phyloP scores from a whole-genome alignment of 306 rosid species.

The Cotoneaster glaucophyllus region DNA sequence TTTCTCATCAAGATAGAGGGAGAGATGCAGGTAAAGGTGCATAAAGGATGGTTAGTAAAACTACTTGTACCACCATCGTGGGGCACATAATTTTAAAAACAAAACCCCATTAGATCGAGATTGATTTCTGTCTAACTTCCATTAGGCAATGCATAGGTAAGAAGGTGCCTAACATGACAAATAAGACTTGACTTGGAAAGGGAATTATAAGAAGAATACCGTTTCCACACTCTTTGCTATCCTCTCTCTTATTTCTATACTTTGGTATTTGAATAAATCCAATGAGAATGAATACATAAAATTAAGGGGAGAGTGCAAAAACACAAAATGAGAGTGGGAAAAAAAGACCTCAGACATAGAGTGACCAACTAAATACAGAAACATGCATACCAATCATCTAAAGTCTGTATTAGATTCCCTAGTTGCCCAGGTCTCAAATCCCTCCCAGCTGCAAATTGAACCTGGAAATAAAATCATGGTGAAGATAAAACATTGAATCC shows the following conservation, averaged over 20 bases:
- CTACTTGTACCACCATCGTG: background rate
- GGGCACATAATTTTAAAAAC: background rate
- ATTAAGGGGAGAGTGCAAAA: background rate
- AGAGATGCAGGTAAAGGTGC: background rate
- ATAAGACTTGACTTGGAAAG: background rate
- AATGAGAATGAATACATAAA: background rate
- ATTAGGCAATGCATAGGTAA: background rate
- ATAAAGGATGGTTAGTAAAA: background rate
- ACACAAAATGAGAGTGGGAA: background rate
- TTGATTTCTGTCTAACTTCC: background rate
- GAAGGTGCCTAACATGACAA: background rate
- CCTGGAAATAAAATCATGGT: constrained; percentile 5
- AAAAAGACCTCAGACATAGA: background rate
- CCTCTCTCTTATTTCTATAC: background rate
- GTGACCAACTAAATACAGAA: background rate
- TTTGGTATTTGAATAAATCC: background rate
- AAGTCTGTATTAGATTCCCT: constrained; percentile 9
- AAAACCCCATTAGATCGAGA: background rate
- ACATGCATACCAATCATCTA: constrained; percentile 9
- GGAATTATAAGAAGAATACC: background rate
- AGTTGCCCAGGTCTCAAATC: constrained; percentile 18
- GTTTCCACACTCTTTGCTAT: background rate
- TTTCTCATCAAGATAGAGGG: background rate
- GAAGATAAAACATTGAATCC: background rate
- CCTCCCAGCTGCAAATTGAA: constrained; percentile 18